Evolutionary conservation across 805 yeast species (phyloP).

Genomic region (Candida anglica): DNA sequence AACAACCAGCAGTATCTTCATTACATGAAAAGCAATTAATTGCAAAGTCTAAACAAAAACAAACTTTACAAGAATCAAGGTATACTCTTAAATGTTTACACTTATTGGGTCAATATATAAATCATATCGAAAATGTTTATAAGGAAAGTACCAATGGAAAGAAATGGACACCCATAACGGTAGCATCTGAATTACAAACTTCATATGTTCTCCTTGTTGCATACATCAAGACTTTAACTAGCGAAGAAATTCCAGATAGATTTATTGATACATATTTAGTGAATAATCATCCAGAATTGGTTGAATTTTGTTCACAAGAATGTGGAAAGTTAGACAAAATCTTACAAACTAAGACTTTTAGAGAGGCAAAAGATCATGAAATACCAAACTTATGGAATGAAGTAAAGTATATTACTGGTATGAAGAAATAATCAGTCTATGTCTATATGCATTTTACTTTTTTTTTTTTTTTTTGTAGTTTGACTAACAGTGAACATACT

Average conservation of each 20-base stretch:
- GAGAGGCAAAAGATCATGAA: slow-evolving; percentile 23
- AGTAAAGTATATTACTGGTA: slow-evolving; percentile 11
- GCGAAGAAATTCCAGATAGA: slow-evolving; percentile 34
- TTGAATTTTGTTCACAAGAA: slow-evolving; percentile 8
- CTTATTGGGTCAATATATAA: slow-evolving; percentile 18
- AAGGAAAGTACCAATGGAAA: slow-evolving; percentile 12
- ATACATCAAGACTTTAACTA: slow-evolving; percentile 29
- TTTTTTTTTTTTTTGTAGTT: background rate
- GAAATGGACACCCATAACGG: slow-evolving; percentile 11
- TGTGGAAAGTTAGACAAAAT: slow-evolving; percentile 8
- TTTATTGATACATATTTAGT: slow-evolving; percentile 34
- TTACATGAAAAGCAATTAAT: slow-evolving; percentile 35
- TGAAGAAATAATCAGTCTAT: background rate
- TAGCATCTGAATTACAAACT: slow-evolving; percentile 13
- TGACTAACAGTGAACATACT: no score
- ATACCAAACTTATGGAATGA: slow-evolving; percentile 36
- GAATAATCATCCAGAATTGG: slow-evolving; percentile 25
- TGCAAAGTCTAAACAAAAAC: slow-evolving; percentile 28
- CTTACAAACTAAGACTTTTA: slow-evolving; percentile 7
- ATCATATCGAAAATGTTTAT: slow-evolving; percentile 12
- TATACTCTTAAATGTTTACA: slow-evolving; percentile 29
- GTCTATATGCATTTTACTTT: background rate
- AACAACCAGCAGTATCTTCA: slow-evolving; percentile 27
- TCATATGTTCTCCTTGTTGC: slow-evolving; percentile 39
- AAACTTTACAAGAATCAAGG: slow-evolving; percentile 25